Evolutionary conservation across 1,284 basidiomycete genomes (phyloP).

Genomic region (Pseudozyma flocculosa): DNA sequence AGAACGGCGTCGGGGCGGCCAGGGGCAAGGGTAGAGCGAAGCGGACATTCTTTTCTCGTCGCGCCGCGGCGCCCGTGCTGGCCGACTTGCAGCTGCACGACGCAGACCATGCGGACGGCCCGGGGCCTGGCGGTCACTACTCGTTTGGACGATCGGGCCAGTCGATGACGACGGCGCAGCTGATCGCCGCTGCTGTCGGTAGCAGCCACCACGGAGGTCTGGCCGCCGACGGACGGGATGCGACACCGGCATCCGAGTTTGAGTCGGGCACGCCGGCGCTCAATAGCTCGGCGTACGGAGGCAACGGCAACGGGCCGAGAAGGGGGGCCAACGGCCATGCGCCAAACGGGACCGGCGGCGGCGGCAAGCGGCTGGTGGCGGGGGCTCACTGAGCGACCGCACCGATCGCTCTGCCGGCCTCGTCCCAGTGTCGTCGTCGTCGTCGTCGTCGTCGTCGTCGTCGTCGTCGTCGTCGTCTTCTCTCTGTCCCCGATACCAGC

Average conservation of each 20-base stretch:
- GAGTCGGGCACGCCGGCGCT: not conserved
- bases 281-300: not conserved
- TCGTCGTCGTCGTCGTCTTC: too few relatives aligned
- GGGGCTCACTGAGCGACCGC: too few relatives aligned
- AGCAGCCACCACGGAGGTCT: too few relatives aligned
- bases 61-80: constrained; percentile 30
- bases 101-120: constrained; percentile 8
- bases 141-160: not conserved
- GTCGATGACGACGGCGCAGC: not conserved
- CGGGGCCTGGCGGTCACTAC: not conserved
- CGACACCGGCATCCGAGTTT: not conserved
- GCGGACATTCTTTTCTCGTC: constrained; percentile 35
- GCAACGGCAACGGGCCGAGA: not conserved
- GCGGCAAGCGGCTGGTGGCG: too few relatives aligned
- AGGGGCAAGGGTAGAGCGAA: constrained; percentile 31
- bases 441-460: too few relatives aligned
- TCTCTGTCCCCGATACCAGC: too few relatives aligned
- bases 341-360: too few relatives aligned
- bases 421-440: too few relatives aligned
- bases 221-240: not conserved
- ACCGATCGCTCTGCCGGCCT: too few relatives aligned
- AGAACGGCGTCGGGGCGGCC: constrained; percentile 22
- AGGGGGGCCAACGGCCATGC: too few relatives aligned
- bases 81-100: constrained; percentile 25
- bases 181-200: not conserved